These are phyloP conservation scores for Clonostachys solani DNA, from an alignment of 2,329 filamentous ascomycete species.

Conservation along the genomic window DNA sequence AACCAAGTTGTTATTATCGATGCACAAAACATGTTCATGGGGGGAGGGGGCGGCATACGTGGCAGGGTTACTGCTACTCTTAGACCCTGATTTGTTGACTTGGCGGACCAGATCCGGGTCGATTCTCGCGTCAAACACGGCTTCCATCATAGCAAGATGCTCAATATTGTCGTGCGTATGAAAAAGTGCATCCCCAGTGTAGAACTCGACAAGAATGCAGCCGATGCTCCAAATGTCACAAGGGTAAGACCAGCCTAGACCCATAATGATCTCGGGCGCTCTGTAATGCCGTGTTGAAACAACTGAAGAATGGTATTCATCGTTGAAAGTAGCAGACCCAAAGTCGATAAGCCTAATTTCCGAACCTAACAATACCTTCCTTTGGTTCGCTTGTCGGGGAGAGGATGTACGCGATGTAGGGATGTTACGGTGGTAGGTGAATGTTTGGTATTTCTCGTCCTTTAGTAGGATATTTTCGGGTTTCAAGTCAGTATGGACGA, in stretches of 20 bases:
- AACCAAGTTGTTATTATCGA: constrained; percentile 2
- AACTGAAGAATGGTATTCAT: constrained; percentile 69
- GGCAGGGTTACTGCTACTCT: constrained; percentile 51
- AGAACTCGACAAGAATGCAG: constrained; percentile 69
- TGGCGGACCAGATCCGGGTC: constrained; percentile 51
- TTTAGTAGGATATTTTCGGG: constrained; percentile 68
- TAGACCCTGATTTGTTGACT: constrained; percentile 45
- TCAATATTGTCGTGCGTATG: constrained; percentile 71
- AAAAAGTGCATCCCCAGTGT: constrained; percentile 66
- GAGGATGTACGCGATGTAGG: constrained; percentile 62
- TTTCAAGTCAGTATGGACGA: constrained; percentile 85
- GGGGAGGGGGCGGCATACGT: constrained; percentile 48
- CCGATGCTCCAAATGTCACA: constrained; percentile 74
- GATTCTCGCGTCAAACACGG: constrained; percentile 56
- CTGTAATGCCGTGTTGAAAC: constrained; percentile 68
- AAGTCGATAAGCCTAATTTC: constrained; percentile 70
- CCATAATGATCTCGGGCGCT: constrained; percentile 67
- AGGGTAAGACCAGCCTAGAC: constrained; percentile 66
- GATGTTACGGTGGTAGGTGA: constrained; percentile 67
- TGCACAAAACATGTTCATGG: not conserved
- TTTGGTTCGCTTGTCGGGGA: constrained; percentile 57
- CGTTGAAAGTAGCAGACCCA: constrained; percentile 68
- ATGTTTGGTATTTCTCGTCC: constrained; percentile 62
- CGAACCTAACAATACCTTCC: constrained; percentile 61
- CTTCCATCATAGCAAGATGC: constrained; percentile 74